Evolutionary conservation across 2,329 filamentous ascomycete species (phyloP).

Genomic region (Colletotrichum tanaceti): DNA sequence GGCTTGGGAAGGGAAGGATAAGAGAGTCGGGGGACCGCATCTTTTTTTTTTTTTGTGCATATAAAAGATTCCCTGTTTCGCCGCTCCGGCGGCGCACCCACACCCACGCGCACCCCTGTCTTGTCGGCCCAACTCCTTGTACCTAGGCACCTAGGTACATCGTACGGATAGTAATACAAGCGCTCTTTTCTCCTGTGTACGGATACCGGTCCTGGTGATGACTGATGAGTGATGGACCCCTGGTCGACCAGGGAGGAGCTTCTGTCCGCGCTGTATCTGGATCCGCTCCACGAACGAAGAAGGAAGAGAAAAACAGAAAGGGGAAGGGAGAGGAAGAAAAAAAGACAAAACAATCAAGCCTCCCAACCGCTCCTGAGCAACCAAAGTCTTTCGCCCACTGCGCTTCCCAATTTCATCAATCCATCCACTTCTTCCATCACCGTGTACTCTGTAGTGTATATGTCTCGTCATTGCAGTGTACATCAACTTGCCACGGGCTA

Average conservation of each 20-base stretch:
- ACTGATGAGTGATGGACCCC: conserved; percentile 29
- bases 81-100: conserved; percentile 27
- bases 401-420: conserved; percentile 34
- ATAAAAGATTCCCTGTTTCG: conserved; percentile 40
- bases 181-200: conserved; percentile 19
- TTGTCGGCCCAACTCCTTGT: conserved; percentile 35
- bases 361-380: conserved; percentile 23
- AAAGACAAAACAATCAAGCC: no score
- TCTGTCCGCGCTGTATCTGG: background rate
- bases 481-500: conserved; percentile 9
- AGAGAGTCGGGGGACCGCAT: conserved; percentile 21
- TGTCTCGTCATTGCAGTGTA: conserved; percentile 14
- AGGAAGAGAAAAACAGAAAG: background rate
- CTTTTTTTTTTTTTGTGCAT: conserved; percentile 40
- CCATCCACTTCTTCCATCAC: conserved; percentile 33
- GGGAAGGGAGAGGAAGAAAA: no score
- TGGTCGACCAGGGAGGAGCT: conserved; percentile 28
- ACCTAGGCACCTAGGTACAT: no score
- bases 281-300: background rate
- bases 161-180: no score
- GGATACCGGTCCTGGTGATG: no score
- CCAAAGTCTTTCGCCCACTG: conserved; percentile 8
- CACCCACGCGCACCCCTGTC: conserved; percentile 27
- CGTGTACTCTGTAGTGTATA: no score
- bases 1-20: conserved; percentile 19